phyloP scores from a whole-genome alignment of 2,329 filamentous ascomycete species.

The Ascochyta fabae region DNA sequence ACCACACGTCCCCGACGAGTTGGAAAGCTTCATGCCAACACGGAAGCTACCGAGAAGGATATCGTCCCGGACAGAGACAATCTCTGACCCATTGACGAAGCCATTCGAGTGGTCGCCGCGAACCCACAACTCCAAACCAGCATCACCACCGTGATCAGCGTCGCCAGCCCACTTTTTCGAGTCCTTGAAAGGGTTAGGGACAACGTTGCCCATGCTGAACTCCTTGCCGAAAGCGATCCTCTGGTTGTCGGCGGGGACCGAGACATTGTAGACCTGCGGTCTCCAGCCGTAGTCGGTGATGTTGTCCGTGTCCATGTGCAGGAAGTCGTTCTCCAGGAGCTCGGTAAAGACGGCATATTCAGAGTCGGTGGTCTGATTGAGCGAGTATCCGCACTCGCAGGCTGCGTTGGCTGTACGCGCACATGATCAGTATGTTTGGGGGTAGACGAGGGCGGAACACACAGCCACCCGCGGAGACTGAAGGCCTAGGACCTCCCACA shows the following conservation, averaged over 20 bases:
- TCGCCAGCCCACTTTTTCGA: conserved; percentile 53
- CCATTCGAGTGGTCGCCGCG: conserved; percentile 50
- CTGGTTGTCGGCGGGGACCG: conserved; percentile 55
- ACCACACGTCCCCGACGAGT: conserved; percentile 70
- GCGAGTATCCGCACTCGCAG: conserved; percentile 76
- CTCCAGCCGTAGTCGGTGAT: conserved; percentile 63
- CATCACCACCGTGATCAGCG: conserved; percentile 53
- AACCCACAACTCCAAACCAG: conserved; percentile 48
- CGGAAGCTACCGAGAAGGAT: conserved; percentile 74
- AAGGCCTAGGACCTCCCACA: background rate
- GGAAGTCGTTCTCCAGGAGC: conserved; percentile 74
- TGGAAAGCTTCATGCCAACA: conserved; percentile 69
- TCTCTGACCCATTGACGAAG: conserved; percentile 67
- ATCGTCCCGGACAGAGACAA: conserved; percentile 67
- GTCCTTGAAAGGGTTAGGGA: conserved; percentile 58
- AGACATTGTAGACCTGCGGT: conserved; percentile 71
- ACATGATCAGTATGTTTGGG: conserved; percentile 15
- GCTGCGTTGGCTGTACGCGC: conserved; percentile 50
- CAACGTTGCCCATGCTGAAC: conserved; percentile 64
- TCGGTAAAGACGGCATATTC: conserved; percentile 67
- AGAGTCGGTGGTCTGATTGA: conserved; percentile 55
- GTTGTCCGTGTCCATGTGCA: conserved; percentile 60
- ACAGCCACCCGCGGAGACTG: conserved; percentile 1
- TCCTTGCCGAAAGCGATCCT: conserved; percentile 71
- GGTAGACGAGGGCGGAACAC: background rate